A percentile compares a stretch with the other conserved stretches of the same genome.
These are phyloP conservation scores for Pythium chondricola DNA, from an alignment of 352 stramenopile genomes.

Conservation along the genomic window DNA sequence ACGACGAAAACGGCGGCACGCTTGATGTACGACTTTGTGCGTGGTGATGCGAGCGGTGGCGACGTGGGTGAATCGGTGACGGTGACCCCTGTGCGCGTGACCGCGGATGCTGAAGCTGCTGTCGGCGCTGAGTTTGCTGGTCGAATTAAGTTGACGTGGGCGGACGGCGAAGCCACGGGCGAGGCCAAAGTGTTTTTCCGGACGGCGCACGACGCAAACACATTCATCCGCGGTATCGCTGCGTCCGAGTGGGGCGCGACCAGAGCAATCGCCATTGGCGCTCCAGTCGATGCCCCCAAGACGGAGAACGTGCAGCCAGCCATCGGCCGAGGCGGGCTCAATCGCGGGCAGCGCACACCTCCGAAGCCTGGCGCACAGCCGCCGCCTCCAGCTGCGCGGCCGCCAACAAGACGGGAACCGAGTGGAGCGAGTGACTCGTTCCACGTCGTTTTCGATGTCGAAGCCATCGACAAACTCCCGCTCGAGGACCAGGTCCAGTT, in stretches of 20 bases:
- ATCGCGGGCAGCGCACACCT: neutral
- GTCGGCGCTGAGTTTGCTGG: conserved; percentile 12
- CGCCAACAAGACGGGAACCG: conserved; percentile 8
- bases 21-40: conserved; percentile 9
- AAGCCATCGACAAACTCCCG: conserved; percentile 4
- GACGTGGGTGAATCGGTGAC: conserved; percentile 1
- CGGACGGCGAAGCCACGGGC: conserved; percentile 14
- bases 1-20: conserved; percentile 8
- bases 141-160: conserved; percentile 24
- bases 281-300: neutral
- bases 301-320: neutral
- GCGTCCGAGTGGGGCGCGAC: neutral
- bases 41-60: conserved; percentile 12
- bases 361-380: neutral
- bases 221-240: conserved; percentile 8
- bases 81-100: conserved; percentile 5
- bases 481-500: conserved; percentile 11
- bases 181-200: conserved; percentile 19
- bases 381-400: neutral
- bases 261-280: no score
- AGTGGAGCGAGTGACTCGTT: neutral
- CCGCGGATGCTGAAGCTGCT: neutral
- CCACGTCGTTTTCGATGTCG: conserved; percentile 11
- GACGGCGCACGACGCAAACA: conserved; percentile 12
- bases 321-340: neutral